Conservation (phyloP, 495 filamentous ascomycete genomes). For the Talaromyces borbonicus region DNA sequence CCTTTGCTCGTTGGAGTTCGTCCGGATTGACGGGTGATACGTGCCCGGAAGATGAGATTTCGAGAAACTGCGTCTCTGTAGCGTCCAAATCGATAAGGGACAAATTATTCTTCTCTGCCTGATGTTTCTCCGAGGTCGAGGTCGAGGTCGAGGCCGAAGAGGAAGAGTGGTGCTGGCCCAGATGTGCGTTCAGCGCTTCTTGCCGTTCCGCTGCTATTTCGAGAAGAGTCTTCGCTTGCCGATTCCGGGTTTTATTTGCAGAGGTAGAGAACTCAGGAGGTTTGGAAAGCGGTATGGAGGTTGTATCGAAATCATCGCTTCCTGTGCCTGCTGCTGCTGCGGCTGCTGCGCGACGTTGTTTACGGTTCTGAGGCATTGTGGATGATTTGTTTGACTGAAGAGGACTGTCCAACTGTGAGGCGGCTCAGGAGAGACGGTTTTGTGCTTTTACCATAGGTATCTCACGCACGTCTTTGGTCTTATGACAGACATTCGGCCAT, state of each 20-base stretch:
- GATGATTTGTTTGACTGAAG: too few species aligned
- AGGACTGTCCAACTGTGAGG: too few species aligned
- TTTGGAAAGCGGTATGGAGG: slow-evolving; percentile 27
- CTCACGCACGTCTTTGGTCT: too few species aligned
- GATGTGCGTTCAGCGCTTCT: slow-evolving; percentile 17
- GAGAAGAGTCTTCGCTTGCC: slow-evolving; percentile 34
- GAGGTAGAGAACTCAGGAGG: slow-evolving; percentile 14
- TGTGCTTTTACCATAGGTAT: too few species aligned
- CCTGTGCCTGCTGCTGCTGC: slow-evolving; percentile 12
- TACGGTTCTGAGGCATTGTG: slow-evolving; percentile 28
- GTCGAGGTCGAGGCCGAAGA: too few species aligned
- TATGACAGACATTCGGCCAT: too few species aligned
- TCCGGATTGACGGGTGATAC: slow-evolving; percentile 3
- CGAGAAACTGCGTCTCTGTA: slow-evolving; percentile 25
- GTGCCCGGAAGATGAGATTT: slow-evolving; percentile 12
- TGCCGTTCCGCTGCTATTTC: slow-evolving; percentile 43
- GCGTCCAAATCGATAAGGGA: slow-evolving; percentile 6
- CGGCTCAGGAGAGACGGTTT: too few species aligned
- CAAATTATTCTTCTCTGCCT: slow-evolving; percentile 2
- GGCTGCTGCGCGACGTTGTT: slow-evolving; percentile 39
- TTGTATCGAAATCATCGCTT: slow-evolving; percentile 10
- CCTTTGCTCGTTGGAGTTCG: background rate
- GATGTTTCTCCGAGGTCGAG: too few species aligned
- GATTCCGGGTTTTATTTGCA: slow-evolving; percentile 8
- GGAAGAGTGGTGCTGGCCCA: too few species aligned